Base-by-base conservation (phyloP, 495 filamentous ascomycete species). In the Podospora comata region DNA sequence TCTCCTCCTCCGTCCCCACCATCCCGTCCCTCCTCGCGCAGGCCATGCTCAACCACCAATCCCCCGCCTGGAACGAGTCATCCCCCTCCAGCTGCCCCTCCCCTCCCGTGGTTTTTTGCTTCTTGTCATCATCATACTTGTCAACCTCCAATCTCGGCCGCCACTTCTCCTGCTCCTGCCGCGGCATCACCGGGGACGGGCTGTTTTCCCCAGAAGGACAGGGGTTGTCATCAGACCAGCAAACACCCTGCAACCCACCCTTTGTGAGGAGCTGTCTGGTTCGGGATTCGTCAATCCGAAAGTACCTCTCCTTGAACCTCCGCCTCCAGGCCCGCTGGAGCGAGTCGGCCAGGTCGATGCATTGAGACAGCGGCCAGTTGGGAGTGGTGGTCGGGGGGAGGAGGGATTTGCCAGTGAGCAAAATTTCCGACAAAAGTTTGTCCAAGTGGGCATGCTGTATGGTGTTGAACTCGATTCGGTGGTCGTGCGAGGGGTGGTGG, bases 1-100 rank as follows among this genome's bases (percentile, higher is more conserved):
- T 75, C 62, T 83, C 79, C 3, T 55, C 20, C 18, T 75, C 75
- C 48, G 62, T 74, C 0, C 69, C 72, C 18, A 85, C 78, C 32
- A 85, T 79, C 16, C 84, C 82, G 64, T 85, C 83, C 11, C 80
- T 77, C 54, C 77, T 71, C 1, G 80, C 82, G 64, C 82, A 85
- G 9, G 79, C 74, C 1, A 84, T 74, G 67, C 82, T 81, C 20
- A 81, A 66, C 82, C 82, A 86, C 83, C 82, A 86, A 61, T 61
- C 16, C 16, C 59, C 27, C 16, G 30, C 59, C 5, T 61, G 59
- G 16, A 61, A 61, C 1, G 59, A 27, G 19, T 61, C 59, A 6
- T 18, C 19, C 82, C 84, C 23, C 3, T 53, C 5, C 20, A 44
- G 9, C 28, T 53, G 55, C 59, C 30, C 23, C 19, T 65, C 28